phyloP scores from a whole-genome alignment of 192 early-diverging fungal species.

The Coemansia erecta region DNA sequence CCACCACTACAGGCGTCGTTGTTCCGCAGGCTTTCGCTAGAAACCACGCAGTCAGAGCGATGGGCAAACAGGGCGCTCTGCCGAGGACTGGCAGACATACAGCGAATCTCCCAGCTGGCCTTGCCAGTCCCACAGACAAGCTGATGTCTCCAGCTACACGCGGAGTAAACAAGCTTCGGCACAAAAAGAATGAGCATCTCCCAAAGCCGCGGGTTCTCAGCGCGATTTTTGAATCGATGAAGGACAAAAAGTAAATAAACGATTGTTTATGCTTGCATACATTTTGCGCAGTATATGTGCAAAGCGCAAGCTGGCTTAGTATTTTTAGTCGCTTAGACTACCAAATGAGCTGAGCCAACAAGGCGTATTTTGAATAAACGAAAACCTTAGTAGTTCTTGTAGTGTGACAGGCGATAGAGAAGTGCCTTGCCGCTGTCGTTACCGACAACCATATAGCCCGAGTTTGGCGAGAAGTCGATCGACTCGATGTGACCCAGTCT shows the following conservation, averaged over 20 bases:
- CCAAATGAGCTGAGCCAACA: background rate
- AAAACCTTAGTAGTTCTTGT: slow-evolving; percentile 28
- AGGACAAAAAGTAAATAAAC: slow-evolving; percentile 22
- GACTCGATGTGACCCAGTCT: slow-evolving; percentile 78
- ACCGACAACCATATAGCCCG: slow-evolving; percentile 86
- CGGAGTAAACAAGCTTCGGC: slow-evolving; percentile 31
- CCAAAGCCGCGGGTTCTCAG: slow-evolving; percentile 26
- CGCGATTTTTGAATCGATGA: slow-evolving; percentile 35
- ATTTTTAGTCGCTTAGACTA: slow-evolving; percentile 8
- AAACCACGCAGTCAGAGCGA: slow-evolving; percentile 7
- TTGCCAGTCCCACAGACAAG: slow-evolving; percentile 44
- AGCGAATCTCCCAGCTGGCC: slow-evolving; percentile 15
- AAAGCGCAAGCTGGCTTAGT: too few species aligned
- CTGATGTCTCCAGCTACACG: slow-evolving; percentile 45
- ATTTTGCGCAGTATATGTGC: too few species aligned
- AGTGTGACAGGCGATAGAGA: slow-evolving; percentile 77
- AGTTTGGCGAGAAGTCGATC: slow-evolving; percentile 86
- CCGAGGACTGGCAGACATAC: slow-evolving; percentile 1
- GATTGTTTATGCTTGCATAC: too few species aligned
- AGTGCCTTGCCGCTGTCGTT: slow-evolving; percentile 88
- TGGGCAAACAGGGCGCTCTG: slow-evolving; percentile 16
- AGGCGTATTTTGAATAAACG: background rate
- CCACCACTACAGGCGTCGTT: too few species aligned
- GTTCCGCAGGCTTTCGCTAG: background rate
- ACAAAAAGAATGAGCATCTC: slow-evolving; percentile 25